Base-by-base conservation (phyloP, 495 filamentous ascomycete species). In the Penicillium antarcticum region DNA sequence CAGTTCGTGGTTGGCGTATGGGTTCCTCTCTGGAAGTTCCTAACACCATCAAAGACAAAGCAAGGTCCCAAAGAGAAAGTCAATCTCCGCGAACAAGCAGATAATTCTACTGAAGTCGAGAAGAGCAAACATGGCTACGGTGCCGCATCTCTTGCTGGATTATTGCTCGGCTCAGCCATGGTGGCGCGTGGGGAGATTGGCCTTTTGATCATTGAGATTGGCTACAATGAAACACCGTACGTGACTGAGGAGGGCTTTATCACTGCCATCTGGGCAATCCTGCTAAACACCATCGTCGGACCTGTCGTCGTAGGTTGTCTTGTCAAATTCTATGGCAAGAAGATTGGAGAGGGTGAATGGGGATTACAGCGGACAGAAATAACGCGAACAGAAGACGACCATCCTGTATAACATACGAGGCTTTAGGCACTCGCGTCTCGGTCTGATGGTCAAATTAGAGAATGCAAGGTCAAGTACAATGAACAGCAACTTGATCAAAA, bases 141-240 rank as follows among this genome's bases (percentile, higher is more conserved):
- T 29, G 26, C 26, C 26, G 53, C 53, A 2, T 80, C 77, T 48
- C 80, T 81, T 3, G 72, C 80, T 1, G 64, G 70, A 0, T 74
- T 84, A 12, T 57, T 88, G n/a, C 45, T 70, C 8, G 74, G 77
- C 4, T 67, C 67, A 23, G 79, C 85, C 0, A 92, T 91, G 87
- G 80, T 86, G 0, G 80, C 87, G 0, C 80, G 87, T 13, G 88
- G 88, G 10, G 88, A 94, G 60, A 91, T 92, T 32, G 87, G 87
- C 0, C 85, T 89, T 36, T 66, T 91, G 18, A 88, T 92, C 38
- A 82, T 86, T 13, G 80, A 87, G 11, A 68, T 88, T 12, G 86
- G 83, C 5, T 68, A 84, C 31, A 70, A 70, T 19, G 49, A 66
- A 33, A 68, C 67, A 2, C 50, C 56, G 10, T 68, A 63, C 34